phyloP scores from a whole-genome alignment of 768 basidiomycete species.

The Postia placenta region DNA sequence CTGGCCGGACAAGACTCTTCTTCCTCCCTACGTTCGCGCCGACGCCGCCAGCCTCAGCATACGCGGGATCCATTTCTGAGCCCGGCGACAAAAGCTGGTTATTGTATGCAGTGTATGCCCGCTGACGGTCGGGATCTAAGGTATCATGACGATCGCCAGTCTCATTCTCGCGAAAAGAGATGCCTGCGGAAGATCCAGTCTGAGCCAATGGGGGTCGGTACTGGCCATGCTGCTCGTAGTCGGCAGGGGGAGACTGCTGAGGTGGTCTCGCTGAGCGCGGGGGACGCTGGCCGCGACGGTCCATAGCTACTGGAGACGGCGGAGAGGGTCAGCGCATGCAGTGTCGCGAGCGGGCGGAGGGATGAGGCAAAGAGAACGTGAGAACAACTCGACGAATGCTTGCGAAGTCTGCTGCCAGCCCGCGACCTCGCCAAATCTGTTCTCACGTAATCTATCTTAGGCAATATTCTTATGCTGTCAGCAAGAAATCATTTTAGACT shows the following conservation, averaged over 20 bases:
- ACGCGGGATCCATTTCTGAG: slow-evolving; percentile 22
- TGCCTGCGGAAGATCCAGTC: slow-evolving; percentile 25
- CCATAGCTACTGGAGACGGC: slow-evolving; percentile 19
- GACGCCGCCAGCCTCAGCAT: slow-evolving; percentile 37
- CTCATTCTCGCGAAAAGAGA: slow-evolving; percentile 67
- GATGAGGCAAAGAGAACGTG: slow-evolving; percentile 1
- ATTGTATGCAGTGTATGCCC: slow-evolving; percentile 39
- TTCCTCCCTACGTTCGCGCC: slow-evolving; percentile 67
- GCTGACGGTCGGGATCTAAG: slow-evolving; percentile 50
- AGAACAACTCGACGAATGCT: slow-evolving; percentile 2
- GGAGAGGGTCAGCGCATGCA: slow-evolving; percentile 21
- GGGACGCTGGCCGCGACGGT: slow-evolving; percentile 29
- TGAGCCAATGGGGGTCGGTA: slow-evolving; percentile 13
- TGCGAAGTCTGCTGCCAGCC: background rate
- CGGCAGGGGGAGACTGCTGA: slow-evolving; percentile 19
- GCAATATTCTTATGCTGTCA: too few species aligned
- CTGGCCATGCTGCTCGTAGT: slow-evolving; percentile 12
- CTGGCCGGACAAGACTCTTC: slow-evolving; percentile 88
- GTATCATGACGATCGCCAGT: slow-evolving; percentile 59
- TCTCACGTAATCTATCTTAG: too few species aligned
- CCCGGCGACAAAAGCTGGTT: slow-evolving; percentile 35
- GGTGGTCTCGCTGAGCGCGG: slow-evolving; percentile 30
- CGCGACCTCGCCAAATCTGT: too few species aligned
- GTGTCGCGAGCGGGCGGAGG: slow-evolving; percentile 8
- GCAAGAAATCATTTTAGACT: too few species aligned